Evolutionary conservation across 2,329 filamentous ascomycete species (phyloP).

Genomic region (Colletotrichum spinosum): DNA sequence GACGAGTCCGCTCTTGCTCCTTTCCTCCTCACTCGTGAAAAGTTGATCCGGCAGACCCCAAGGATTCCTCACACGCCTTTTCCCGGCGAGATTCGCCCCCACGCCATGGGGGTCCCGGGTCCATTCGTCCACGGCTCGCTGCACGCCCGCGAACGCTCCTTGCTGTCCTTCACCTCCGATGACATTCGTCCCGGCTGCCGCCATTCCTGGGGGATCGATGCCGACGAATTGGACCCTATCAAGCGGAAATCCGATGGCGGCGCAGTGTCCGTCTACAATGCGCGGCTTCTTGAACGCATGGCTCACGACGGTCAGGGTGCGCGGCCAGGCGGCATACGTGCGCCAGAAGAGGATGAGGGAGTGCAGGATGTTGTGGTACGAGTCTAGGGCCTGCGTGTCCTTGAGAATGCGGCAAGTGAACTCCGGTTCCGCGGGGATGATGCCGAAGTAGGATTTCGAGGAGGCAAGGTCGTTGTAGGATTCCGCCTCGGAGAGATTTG

Average conservation of each 20-base stretch:
- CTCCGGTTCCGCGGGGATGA: constrained; percentile 43
- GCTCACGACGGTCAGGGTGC: constrained; percentile 71
- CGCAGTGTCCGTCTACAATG: constrained; percentile 73
- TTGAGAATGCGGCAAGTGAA: constrained; percentile 58
- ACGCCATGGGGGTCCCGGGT: constrained; percentile 63
- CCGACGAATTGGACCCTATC: constrained; percentile 66
- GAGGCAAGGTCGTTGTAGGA: constrained; percentile 70
- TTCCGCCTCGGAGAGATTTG: constrained; percentile 67
- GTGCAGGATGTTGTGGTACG: constrained; percentile 86
- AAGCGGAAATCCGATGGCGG: constrained; percentile 67
- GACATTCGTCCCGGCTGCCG: constrained; percentile 29
- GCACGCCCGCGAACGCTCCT: constrained; percentile 55
- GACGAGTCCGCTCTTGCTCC: constrained; percentile 50
- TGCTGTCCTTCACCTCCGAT: constrained; percentile 45
- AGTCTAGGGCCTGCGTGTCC: constrained; percentile 84
- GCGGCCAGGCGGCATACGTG: constrained; percentile 66
- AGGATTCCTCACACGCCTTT: constrained; percentile 62
- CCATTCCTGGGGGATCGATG: constrained; percentile 70
- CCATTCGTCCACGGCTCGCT: constrained; percentile 61
- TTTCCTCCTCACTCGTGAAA: constrained; percentile 52
- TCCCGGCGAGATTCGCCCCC: constrained; percentile 56
- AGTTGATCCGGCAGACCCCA: constrained; percentile 59
- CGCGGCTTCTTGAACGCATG: constrained; percentile 76
- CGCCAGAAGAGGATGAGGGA: constrained; percentile 70
- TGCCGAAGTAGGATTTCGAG: constrained; percentile 59